Conservation (phyloP, 1,139 yeast genomes). For the Debaryomyces robertsiae region DNA sequence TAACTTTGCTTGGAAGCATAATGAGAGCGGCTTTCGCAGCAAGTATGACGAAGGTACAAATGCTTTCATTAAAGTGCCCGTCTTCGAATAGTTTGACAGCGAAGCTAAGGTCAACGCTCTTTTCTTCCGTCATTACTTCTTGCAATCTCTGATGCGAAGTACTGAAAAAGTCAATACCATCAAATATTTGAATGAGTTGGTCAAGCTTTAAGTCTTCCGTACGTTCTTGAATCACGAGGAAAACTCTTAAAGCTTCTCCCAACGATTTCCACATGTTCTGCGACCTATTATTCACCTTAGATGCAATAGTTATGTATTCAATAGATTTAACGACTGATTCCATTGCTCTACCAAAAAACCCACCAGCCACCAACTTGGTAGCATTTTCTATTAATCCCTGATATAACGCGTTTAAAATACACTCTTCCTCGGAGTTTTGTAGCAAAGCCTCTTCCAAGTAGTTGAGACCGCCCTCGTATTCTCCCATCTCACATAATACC, state of each 20-base stretch:
- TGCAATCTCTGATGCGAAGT: not conserved
- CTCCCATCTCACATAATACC: constrained; percentile 51
- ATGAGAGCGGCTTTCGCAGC: constrained; percentile 32
- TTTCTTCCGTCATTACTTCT: not conserved
- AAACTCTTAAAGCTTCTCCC: constrained; percentile 52
- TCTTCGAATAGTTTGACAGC: constrained; percentile 16
- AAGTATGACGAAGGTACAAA: constrained; percentile 29
- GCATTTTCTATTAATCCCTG: constrained; percentile 62
- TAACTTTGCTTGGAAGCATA: constrained; percentile 33
- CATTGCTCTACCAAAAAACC: constrained; percentile 63
- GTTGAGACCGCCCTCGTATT: constrained; percentile 38
- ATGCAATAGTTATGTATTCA: constrained; percentile 47
- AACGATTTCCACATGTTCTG: constrained; percentile 58
- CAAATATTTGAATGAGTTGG: constrained; percentile 36
- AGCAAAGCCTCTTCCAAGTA: constrained; percentile 41
- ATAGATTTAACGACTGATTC: constrained; percentile 49
- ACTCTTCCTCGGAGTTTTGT: constrained; percentile 52
- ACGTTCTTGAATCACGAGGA: constrained; percentile 46
- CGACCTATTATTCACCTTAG: constrained; percentile 36
- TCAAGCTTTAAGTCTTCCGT: constrained; percentile 47
- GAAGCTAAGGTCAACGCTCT: not conserved
- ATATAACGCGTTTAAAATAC: constrained; percentile 58
- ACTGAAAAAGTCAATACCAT: constrained; percentile 15
- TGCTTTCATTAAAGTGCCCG: constrained; percentile 22
- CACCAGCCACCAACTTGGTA: constrained; percentile 52